These are phyloP conservation scores for Solanum verrucosum DNA, from an alignment of 257 asterid genomes.

Conservation along the genomic window DNA sequence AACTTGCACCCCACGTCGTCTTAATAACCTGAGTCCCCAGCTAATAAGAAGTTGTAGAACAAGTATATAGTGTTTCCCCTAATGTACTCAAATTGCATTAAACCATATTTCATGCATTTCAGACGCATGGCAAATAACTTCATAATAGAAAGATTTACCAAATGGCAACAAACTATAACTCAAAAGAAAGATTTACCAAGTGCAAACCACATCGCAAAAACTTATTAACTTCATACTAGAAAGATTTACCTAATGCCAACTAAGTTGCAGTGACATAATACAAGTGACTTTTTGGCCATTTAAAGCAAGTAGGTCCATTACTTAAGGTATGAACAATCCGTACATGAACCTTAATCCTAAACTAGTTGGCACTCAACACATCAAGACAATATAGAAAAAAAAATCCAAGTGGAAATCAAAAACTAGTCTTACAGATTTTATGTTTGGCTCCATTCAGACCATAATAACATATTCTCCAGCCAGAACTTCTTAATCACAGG, in stretches of 20 bases:
- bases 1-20: not conserved
- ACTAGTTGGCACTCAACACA: not conserved
- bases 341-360: not conserved
- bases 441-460: not conserved
- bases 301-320: not conserved
- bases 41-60: not conserved
- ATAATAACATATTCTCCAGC: not conserved
- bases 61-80: not conserved
- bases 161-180: not conserved
- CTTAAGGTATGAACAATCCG: not conserved
- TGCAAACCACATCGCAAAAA: not conserved
- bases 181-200: not conserved
- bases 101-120: not conserved
- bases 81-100: not conserved
- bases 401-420: not conserved
- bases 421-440: not conserved
- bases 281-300: not conserved
- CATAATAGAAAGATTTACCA: not conserved
- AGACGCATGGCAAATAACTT: not conserved
- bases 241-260: not conserved
- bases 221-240: not conserved
- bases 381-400: too few relatives aligned
- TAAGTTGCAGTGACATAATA: not conserved
- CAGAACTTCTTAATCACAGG: not conserved
- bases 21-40: not conserved